Conservation (phyloP, 352 stramenopile species). For the Pythium guiyangense region DNA sequence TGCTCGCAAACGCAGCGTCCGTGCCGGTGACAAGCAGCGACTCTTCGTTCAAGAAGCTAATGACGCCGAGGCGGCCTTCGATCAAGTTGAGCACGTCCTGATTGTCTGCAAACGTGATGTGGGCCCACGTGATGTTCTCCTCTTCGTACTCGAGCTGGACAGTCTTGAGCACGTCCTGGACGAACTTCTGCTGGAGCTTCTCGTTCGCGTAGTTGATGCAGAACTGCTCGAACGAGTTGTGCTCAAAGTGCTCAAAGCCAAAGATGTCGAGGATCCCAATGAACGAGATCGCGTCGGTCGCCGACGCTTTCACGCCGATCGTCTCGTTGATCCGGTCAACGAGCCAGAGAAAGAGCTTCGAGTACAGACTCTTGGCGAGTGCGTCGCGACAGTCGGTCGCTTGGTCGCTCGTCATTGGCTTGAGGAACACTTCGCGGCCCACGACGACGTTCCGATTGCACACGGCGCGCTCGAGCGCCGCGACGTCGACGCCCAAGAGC, state of each 20-base stretch:
- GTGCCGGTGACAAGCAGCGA: slow-evolving; percentile 79
- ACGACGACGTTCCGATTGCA: slow-evolving; percentile 84
- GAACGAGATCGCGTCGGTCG: slow-evolving; percentile 40
- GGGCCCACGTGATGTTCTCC: slow-evolving; percentile 89
- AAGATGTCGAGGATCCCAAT: slow-evolving; percentile 95
- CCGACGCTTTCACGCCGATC: slow-evolving; percentile 59
- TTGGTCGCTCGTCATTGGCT: slow-evolving; percentile 83
- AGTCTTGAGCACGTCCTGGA: slow-evolving; percentile 86
- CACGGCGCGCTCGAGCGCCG: slow-evolving; percentile 56
- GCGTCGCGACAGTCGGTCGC: slow-evolving; percentile 89
- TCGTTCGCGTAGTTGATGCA: slow-evolving; percentile 93
- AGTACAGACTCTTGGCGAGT: slow-evolving; percentile 93
- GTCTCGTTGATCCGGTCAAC: slow-evolving; percentile 93
- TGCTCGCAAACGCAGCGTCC: slow-evolving; percentile 85
- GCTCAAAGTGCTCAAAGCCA: slow-evolving; percentile 93
- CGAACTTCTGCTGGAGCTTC: slow-evolving; percentile 92
- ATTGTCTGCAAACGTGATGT: slow-evolving; percentile 90
- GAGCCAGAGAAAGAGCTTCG: slow-evolving; percentile 95
- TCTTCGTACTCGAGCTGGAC: slow-evolving; percentile 89
- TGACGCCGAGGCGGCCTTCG: slow-evolving; percentile 84
- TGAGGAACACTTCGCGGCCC: slow-evolving; percentile 71
- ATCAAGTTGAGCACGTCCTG: slow-evolving; percentile 90
- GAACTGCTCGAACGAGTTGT: slow-evolving; percentile 93
- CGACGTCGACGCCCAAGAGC: slow-evolving; percentile 51
- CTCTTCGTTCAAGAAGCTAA: slow-evolving; percentile 90